Evolutionary conservation across 1,139 yeast genomes (phyloP), one percentile per base, ranked within the genome.

Genomic region (Protomyces arabidopsidicola): DNA sequence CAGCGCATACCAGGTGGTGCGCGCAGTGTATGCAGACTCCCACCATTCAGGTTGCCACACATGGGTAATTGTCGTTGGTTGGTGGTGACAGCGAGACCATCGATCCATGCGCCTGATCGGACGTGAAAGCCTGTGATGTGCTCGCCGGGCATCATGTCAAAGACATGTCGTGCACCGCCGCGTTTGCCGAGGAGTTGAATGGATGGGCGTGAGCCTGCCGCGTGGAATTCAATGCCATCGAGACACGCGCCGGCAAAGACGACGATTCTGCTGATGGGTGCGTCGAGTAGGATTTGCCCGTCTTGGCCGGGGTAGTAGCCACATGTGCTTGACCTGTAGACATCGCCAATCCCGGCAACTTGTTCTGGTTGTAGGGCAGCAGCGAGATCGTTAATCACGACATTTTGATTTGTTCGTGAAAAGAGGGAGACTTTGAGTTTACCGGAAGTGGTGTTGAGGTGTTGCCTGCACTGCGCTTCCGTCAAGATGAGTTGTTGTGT

Each of bases 41-140:
- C 61, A 16, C 62, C 62, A 14, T 39, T 39, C 38, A 45, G 9
- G 27, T 52, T 52, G 24, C 62, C 62, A 39, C 27, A 58, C 16
- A 52, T 20, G 3, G 27, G 35, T 9, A 34, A 14, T 18, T 5
- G 16, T 42, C 73, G 67, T n/a, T 65, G 58, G 67, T 78, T 82
- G 20, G 95, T 83, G 6, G 82, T 73, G 42, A 86, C 73, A 71
- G 88, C 95, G 20, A 89, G 76, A 1, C 87, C 96, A 77, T 93
- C 98, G 16, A 93, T 78, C 97, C 98, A 93, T 1, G 82, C 85
- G 5, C 98, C 98, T 60, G 84, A 79, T 67, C 96, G 79, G 55
- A 90, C 77, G 63, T 81, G 79, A 65, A 90, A 78, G 50, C 86
- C 87, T 2, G 78, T 72, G 8, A 93, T 77, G 10, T 70, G 68